These are phyloP conservation scores for Nicotiana tabacum DNA, from an alignment of 257 asterid species.

Conservation along the genomic window DNA sequence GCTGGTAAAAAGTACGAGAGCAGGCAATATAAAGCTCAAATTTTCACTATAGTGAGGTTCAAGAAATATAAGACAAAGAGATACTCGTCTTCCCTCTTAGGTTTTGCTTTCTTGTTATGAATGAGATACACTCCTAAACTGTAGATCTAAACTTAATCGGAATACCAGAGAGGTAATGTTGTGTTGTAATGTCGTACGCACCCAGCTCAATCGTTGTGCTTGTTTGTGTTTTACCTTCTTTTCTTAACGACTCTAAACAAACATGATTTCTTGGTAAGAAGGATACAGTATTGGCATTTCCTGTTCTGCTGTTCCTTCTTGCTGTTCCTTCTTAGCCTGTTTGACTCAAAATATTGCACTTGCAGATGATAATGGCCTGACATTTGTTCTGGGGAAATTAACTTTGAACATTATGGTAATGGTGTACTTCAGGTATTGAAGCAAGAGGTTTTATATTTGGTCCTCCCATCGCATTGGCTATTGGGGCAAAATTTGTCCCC, in stretches of 20 bases:
- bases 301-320: not conserved
- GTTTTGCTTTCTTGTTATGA: not conserved
- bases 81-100: not conserved
- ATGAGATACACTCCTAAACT: not conserved
- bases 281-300: not conserved
- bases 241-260: not conserved
- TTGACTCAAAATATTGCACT: not conserved
- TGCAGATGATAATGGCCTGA: not conserved
- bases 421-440: slow-evolving; percentile 62
- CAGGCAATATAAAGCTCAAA: not conserved
- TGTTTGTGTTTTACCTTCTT: not conserved
- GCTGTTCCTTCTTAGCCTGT: not conserved
- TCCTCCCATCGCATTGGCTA: slow-evolving; percentile 94
- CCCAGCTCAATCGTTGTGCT: not conserved
- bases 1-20: not conserved
- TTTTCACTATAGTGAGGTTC: not conserved
- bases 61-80: not conserved
- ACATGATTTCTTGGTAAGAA: not conserved
- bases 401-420: not conserved
- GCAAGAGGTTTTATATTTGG: slow-evolving; percentile 96
- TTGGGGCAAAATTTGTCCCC: slow-evolving; percentile 92
- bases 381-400: not conserved
- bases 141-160: not conserved
- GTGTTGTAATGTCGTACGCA: not conserved
- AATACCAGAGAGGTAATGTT: not conserved